These are phyloP conservation scores for Petunia axillaris DNA, from an alignment of 257 asterid species.

Conservation along the genomic window DNA sequence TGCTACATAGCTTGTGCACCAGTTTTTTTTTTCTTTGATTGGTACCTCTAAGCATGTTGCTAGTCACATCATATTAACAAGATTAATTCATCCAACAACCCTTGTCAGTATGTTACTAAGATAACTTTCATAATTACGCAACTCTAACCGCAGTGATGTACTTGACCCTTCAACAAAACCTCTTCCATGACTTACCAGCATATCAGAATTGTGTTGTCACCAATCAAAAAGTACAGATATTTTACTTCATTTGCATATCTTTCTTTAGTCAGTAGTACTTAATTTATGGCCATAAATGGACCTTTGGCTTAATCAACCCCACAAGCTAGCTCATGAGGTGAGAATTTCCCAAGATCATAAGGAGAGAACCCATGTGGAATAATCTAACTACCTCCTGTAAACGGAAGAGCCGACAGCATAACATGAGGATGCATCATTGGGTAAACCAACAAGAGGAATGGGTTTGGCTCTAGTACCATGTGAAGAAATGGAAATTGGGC, in stretches of 20 bases:
- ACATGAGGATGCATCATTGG: not conserved
- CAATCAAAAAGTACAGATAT: not conserved
- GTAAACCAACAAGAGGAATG: constrained; percentile 5
- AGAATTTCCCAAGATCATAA: not conserved
- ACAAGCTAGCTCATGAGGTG: not conserved
- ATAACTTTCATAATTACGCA: not conserved
- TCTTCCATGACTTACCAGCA: not conserved
- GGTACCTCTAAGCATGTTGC: not conserved
- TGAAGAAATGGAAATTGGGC: not conserved
- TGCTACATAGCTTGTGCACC: not conserved
- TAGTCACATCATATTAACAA: not conserved
- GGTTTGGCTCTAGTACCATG: not conserved
- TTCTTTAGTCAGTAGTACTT: not conserved
- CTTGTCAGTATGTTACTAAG: not conserved
- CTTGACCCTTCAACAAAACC: not conserved
- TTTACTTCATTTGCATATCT: not conserved
- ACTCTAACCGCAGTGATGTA: not conserved
- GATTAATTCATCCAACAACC: not conserved
- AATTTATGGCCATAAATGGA: not conserved
- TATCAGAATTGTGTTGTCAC: not conserved
- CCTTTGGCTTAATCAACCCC: not conserved
- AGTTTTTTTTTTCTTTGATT: too few species aligned
- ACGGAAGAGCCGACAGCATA: not conserved
- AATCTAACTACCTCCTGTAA: not conserved
- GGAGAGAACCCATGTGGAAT: not conserved